Evolutionary conservation across 176 grass and related monocot species (phyloP).

Genomic region (Hyparrhenia diplandra): DNA sequence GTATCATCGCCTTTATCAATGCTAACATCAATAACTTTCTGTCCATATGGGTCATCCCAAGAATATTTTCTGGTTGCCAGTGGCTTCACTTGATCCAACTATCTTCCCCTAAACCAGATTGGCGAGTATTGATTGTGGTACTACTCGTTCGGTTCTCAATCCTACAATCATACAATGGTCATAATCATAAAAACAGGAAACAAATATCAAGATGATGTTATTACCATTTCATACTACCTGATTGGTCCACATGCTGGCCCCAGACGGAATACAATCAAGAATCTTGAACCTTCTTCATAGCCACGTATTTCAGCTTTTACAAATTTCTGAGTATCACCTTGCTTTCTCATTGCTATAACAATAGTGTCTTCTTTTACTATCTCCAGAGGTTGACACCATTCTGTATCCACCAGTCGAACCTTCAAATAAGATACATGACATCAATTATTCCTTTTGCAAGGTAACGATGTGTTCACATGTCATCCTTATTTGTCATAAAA

Average conservation of each 20-base stretch:
- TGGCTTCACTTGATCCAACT: conserved; percentile 73
- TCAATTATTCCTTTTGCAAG: too few species aligned
- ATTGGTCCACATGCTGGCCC: conserved; percentile 70
- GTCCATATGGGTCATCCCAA: conserved; percentile 82
- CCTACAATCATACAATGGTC: conserved; percentile 39
- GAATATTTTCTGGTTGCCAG: conserved; percentile 77
- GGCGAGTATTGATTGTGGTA: conserved; percentile 46
- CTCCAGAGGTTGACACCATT: conserved; percentile 81
- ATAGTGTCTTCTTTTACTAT: conserved; percentile 93
- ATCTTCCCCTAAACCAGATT: conserved; percentile 64
- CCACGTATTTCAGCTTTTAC: conserved; percentile 89
- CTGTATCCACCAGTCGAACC: conserved; percentile 73
- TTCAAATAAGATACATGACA: conserved; percentile 45
- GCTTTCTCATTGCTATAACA: conserved; percentile 81
- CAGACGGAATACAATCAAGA: conserved; percentile 79
- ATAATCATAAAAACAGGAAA: conserved; percentile 3
- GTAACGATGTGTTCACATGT: too few species aligned
- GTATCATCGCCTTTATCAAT: conserved; percentile 43
- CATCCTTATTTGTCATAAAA: too few species aligned
- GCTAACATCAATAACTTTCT: conserved; percentile 63
- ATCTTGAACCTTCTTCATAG: conserved; percentile 94
- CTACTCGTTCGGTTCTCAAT: conserved; percentile 64
- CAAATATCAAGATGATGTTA: conserved; percentile 17
- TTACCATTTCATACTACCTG: conserved; percentile 54
- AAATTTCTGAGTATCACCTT: conserved; percentile 64